Evolutionary conservation across 192 early-diverging fungal species (phyloP).

Genomic region (Phlyctochytrium arcticum): DNA sequence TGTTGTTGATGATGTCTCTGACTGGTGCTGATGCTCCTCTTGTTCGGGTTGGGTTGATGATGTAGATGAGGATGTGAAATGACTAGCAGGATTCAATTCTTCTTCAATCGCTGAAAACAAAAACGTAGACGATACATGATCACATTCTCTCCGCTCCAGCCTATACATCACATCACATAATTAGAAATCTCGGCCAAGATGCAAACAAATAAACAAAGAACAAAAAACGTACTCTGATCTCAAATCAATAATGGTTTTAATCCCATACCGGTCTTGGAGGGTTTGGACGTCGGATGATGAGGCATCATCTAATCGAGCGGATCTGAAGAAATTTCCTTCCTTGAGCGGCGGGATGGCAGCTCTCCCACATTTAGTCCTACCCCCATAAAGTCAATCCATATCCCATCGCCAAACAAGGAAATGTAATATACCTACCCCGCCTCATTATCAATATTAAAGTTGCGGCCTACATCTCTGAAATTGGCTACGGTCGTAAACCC

Average conservation of each 20-base stretch:
- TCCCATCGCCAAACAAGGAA: too few relatives aligned
- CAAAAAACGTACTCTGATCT: constrained; percentile 25
- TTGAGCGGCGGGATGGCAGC: neutral
- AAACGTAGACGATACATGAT: constrained; percentile 27
- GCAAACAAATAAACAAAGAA: neutral
- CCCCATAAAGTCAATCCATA: too few relatives aligned
- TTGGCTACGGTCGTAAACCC: constrained; percentile 31
- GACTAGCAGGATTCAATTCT: neutral
- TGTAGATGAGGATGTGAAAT: neutral
- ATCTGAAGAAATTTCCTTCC: constrained; percentile 11
- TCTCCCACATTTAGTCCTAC: too few relatives aligned
- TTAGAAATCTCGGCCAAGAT: neutral
- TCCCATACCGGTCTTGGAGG: constrained; percentile 15
- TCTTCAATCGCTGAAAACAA: constrained; percentile 31
- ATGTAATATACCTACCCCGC: too few relatives aligned
- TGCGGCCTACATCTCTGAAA: constrained; percentile 36
- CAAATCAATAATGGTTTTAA: constrained; percentile 46
- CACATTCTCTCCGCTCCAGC: constrained; percentile 22
- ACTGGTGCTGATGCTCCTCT: neutral
- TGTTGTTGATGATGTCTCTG: too few relatives aligned
- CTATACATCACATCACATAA: neutral
- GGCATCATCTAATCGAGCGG: constrained; percentile 24
- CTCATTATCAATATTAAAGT: constrained; percentile 13
- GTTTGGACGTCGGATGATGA: constrained; percentile 20
- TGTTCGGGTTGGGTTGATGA: neutral